Base-by-base conservation (phyloP, 2,329 filamentous ascomycete genomes). In the Epichloe gansuensis region DNA sequence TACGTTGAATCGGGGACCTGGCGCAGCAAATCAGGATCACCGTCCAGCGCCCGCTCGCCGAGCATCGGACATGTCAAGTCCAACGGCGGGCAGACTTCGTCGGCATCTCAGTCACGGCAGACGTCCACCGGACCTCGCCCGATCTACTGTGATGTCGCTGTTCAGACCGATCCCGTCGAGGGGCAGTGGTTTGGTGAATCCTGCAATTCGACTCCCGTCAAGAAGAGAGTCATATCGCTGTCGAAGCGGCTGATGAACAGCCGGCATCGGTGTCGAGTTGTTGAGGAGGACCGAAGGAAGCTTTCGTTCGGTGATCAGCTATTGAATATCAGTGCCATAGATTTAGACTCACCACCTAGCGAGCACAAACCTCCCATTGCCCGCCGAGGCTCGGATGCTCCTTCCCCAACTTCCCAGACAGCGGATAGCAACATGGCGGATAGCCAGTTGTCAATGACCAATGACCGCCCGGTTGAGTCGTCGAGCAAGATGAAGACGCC, bases 1-100 rank as follows among this genome's bases (percentile, higher is more conserved):
- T 80, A 80, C 53, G 71, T 76, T 0, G 77, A 81, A 58, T 72
- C 73, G 3, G 73, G 71, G 9, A 78, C 76, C 8, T 75, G 74
- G 2, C 68, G 74, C 53, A 76, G 76, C 61, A 74, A 78, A 54
- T 77, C 76, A 0, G 71, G 67, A 1, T 81, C 77, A 0, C 77
- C 78, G 0, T 61, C 67, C 2, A 73, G 69, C 41, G 65, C 65
- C 2, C 59, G 61, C 2, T 76, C 73, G 0, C 70, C 72, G 0
- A 65, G 63, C 11, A 60, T 67, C 0, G 47, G 57, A 3, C 61
- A 62, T 27, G 53, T 56, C 2, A 53, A 38, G 31, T 57, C 60
- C 31, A 66, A 65, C 49, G 57, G 60, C 8, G 62, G 58, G n/a
- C 64, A 59, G 4, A 61, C 62, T 2, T 68, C 69, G 2, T 50